Evolutionary conservation across 176 grass and related monocot genomes (phyloP).

Genomic region (Eleusine coracana): DNA sequence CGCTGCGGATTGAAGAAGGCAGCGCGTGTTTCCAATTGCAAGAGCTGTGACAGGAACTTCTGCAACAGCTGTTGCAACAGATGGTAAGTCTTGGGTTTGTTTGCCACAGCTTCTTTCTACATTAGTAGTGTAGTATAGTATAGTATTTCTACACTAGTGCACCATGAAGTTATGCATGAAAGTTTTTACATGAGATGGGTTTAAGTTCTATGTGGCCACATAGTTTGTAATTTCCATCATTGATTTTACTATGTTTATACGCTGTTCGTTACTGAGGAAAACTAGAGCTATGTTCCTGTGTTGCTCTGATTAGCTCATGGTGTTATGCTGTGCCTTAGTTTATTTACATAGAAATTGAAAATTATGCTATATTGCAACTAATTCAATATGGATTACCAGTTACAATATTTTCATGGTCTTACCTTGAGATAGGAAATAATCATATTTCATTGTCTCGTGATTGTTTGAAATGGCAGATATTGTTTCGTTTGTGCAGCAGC

Average conservation of each 20-base stretch:
- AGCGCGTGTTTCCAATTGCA: slow-evolving; percentile 60
- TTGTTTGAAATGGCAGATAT: slow-evolving; percentile 18
- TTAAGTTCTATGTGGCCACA: not conserved
- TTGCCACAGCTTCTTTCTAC: not conserved
- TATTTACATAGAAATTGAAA: not conserved
- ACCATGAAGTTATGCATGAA: slow-evolving; percentile 2
- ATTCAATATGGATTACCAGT: not conserved
- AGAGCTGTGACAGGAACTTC: slow-evolving; percentile 69
- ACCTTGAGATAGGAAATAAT: not conserved
- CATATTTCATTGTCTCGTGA: slow-evolving; percentile 2
- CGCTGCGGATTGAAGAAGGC: slow-evolving; percentile 66
- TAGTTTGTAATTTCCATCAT: not conserved
- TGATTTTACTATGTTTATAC: not conserved
- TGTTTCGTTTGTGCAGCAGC: not conserved
- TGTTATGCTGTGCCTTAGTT: not conserved
- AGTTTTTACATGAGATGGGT: no score
- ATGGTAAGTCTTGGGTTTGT: slow-evolving; percentile 49
- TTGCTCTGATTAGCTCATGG: not conserved
- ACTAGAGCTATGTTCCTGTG: not conserved
- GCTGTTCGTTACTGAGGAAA: not conserved
- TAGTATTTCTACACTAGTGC: not conserved
- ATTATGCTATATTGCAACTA: not conserved
- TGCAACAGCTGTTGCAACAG: slow-evolving; percentile 83
- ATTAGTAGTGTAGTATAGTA: not conserved
- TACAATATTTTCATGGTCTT: not conserved